These are phyloP conservation scores for Penstemon barbatus DNA, from an alignment of 257 asterid genomes.

Conservation along the genomic window DNA sequence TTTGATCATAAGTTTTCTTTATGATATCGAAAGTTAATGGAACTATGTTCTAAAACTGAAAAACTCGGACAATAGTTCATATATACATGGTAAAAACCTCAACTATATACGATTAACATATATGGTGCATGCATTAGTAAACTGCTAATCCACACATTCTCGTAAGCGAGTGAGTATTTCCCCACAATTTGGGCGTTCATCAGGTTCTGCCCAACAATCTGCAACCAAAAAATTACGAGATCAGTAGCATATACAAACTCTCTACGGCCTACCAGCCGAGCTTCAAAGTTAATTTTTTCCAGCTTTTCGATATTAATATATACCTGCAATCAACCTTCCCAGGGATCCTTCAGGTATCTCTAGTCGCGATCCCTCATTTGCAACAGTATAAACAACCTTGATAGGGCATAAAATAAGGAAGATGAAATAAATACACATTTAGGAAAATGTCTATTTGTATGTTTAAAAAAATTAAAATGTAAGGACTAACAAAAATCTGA, in stretches of 20 bases:
- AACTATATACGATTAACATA: too few species aligned
- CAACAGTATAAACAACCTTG: slow-evolving; percentile 74
- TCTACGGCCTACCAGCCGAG: too few species aligned
- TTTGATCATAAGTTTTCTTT: too few species aligned
- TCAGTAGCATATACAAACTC: not conserved
- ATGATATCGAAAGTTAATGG: too few species aligned
- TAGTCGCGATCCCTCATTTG: slow-evolving; percentile 69
- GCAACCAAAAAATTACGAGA: slow-evolving; percentile 20
- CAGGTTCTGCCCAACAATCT: slow-evolving; percentile 74
- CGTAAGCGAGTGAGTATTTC: slow-evolving; percentile 57
- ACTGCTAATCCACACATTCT: slow-evolving; percentile 56
- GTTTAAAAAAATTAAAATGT: not conserved
- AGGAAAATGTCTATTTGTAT: not conserved
- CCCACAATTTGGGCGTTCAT: slow-evolving; percentile 60
- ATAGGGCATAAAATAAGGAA: slow-evolving; percentile 11
- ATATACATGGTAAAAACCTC: too few species aligned
- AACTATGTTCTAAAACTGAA: too few species aligned
- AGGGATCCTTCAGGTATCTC: slow-evolving; percentile 91
- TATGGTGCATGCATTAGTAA: slow-evolving; percentile 23
- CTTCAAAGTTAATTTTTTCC: not conserved
- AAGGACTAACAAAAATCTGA: not conserved
- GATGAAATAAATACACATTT: slow-evolving; percentile 35
- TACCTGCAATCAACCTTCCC: slow-evolving; percentile 81
- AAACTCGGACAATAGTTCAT: too few species aligned
- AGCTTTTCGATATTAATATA: too few species aligned